phyloP scores from a whole-genome alignment of 768 basidiomycete species.

The Auricularia sp. region DNA sequence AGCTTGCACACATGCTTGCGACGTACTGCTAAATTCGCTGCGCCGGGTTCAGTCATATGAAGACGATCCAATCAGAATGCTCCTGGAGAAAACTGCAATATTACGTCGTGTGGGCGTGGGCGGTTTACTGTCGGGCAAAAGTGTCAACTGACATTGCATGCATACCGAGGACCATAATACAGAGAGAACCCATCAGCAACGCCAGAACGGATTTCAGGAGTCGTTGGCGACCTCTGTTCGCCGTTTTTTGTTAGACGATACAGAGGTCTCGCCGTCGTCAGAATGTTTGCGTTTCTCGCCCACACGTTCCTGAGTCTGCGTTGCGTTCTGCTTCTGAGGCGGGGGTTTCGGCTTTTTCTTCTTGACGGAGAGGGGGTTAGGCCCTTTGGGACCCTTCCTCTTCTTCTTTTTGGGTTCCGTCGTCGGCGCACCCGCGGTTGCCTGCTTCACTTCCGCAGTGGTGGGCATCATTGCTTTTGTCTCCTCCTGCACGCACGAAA shows the following conservation, averaged over 20 bases:
- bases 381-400: conserved; percentile 66
- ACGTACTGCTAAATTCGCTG: no score
- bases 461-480: conserved; percentile 46
- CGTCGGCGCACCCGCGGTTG: conserved; percentile 18
- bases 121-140: no score
- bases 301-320: conserved; percentile 8
- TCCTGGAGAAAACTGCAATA: no score
- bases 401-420: conserved; percentile 39
- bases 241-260: background rate
- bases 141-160: no score
- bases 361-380: conserved; percentile 88
- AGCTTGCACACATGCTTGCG: no score
- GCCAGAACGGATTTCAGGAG: background rate
- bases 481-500: conserved; percentile 41
- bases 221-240: background rate
- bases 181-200: no score
- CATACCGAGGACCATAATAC: no score
- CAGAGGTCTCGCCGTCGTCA: conserved; percentile 12
- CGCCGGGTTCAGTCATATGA: no score
- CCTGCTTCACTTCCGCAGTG: conserved; percentile 35
- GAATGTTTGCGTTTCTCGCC: conserved; percentile 21
- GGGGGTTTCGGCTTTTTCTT: conserved; percentile 49
- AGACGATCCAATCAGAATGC: no score
- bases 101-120: no score
- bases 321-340: conserved; percentile 9